Percentiles rank a stretch among this genome's conserved stretches.
Conservation (phyloP, 2,329 filamentous ascomycete species). For the Botryotinia calthae region DNA sequence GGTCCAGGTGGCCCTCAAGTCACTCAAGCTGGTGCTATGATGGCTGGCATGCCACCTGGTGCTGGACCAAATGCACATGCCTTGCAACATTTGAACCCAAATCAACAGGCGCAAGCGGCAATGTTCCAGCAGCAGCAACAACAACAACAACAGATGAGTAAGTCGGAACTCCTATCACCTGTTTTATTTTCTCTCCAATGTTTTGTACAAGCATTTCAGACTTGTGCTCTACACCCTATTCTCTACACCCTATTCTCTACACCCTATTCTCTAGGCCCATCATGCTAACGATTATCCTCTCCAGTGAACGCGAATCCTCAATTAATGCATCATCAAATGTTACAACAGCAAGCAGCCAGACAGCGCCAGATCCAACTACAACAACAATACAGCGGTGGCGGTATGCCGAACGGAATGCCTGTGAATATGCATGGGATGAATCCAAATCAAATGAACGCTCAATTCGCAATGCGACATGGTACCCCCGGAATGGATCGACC, state of each 20-base stretch:
- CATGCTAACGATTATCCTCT: background rate
- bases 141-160: conserved; percentile 30
- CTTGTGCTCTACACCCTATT: background rate
- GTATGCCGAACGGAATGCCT: conserved; percentile 54
- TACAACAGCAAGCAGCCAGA: conserved; percentile 27
- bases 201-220: background rate
- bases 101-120: conserved; percentile 41
- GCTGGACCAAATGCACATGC: conserved; percentile 62
- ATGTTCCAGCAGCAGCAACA: conserved; percentile 34
- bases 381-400: conserved; percentile 53
- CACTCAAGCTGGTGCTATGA: conserved; percentile 67
- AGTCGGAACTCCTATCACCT: conserved; percentile 33
- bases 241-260: too few relatives aligned
- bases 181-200: background rate
- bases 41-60: conserved; percentile 73
- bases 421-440: conserved; percentile 17
- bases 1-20: conserved; percentile 68
- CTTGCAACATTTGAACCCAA: conserved; percentile 67
- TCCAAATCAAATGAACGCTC: conserved; percentile 47
- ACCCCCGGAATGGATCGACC: conserved; percentile 42
- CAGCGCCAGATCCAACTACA: conserved; percentile 50
- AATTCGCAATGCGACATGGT: conserved; percentile 51
- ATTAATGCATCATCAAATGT: conserved; percentile 45
- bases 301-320: conserved; percentile 35
- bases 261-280: background rate